Evolutionary conservation across 768 basidiomycete genomes (phyloP).

Genomic region (Filobasidium floriforme): DNA sequence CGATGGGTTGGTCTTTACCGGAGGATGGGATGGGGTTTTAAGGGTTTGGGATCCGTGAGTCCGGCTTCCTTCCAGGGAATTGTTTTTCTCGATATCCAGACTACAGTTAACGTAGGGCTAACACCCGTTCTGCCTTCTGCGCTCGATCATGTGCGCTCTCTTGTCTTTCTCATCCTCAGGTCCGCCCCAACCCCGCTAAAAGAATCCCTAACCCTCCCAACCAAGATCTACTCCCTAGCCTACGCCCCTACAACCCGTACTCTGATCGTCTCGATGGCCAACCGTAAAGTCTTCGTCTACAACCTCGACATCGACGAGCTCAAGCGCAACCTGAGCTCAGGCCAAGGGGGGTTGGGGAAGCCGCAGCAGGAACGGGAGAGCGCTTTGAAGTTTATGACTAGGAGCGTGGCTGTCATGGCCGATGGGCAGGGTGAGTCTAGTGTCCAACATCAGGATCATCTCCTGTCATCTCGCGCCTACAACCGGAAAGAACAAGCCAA

Average conservation of each 20-base stretch:
- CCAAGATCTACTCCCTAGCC: constrained; percentile 70
- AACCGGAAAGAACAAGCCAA: too few species aligned
- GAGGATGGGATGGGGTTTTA: constrained; percentile 85
- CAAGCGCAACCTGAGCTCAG: constrained; percentile 7
- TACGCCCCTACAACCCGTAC: constrained; percentile 63
- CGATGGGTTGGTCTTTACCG: constrained; percentile 68
- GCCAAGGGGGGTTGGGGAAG: constrained; percentile 37
- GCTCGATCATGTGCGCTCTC: neutral
- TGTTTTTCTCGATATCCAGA: neutral
- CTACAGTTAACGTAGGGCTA: neutral
- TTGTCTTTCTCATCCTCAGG: constrained; percentile 48
- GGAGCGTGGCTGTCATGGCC: constrained; percentile 82
- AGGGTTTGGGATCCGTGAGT: constrained; percentile 69
- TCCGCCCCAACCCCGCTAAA: constrained; percentile 51
- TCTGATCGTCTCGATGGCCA: constrained; percentile 88
- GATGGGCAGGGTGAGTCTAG: constrained; percentile 71
- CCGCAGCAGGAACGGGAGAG: constrained; percentile 79
- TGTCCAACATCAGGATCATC: too few species aligned
- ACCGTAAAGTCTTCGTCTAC: constrained; percentile 70
- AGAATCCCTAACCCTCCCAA: constrained; percentile 61
- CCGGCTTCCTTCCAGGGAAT: neutral
- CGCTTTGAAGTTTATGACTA: constrained; percentile 89
- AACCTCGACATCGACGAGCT: constrained; percentile 20
- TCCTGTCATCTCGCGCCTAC: too few species aligned
- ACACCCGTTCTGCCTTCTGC: neutral